A percentile compares a stretch with the other conserved stretches of the same genome.
Conservation (phyloP, 306 rosid genomes). For the Inga laurina region DNA sequence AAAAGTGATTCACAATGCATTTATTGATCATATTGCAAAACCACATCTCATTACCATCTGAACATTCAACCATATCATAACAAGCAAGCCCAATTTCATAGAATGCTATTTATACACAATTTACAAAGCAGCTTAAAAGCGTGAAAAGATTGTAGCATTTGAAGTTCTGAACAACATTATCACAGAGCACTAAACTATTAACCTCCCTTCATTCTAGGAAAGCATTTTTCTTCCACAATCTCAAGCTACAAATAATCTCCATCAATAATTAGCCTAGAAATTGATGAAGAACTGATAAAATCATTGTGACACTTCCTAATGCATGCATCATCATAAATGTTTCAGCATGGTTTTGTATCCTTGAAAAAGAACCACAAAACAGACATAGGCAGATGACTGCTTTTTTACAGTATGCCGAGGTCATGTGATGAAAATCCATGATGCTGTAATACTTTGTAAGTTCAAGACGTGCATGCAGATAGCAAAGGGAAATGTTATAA, state of each 20-base stretch:
- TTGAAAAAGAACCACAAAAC: slow-evolving; percentile 21
- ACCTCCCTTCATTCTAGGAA: slow-evolving; percentile 4
- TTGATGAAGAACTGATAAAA: background rate
- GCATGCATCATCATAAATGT: background rate
- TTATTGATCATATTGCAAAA: slow-evolving; percentile 23
- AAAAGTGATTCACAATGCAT: slow-evolving; percentile 11
- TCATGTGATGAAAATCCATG: slow-evolving; percentile 22
- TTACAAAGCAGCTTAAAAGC: slow-evolving; percentile 15
- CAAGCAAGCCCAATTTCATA: slow-evolving; percentile 21
- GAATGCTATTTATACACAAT: background rate
- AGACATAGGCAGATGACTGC: background rate
- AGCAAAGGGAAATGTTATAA: slow-evolving; percentile 14
- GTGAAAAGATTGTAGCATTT: slow-evolving; percentile 4
- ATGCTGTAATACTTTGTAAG: slow-evolving; percentile 13
- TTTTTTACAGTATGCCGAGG: slow-evolving; percentile 4
- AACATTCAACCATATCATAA: slow-evolving; percentile 9
- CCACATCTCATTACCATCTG: slow-evolving; percentile 22
- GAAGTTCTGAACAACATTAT: slow-evolving; percentile 15
- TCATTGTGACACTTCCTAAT: background rate
- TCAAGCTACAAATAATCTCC: slow-evolving; percentile 17
- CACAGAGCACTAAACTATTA: background rate
- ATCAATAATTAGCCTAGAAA: slow-evolving; percentile 10
- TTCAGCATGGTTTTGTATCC: background rate
- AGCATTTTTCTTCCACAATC: slow-evolving; percentile 16
- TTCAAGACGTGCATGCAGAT: slow-evolving; percentile 13